phyloP scores from a whole-genome alignment of 1,284 basidiomycete genomes.

The Schizophyllum commune region DNA sequence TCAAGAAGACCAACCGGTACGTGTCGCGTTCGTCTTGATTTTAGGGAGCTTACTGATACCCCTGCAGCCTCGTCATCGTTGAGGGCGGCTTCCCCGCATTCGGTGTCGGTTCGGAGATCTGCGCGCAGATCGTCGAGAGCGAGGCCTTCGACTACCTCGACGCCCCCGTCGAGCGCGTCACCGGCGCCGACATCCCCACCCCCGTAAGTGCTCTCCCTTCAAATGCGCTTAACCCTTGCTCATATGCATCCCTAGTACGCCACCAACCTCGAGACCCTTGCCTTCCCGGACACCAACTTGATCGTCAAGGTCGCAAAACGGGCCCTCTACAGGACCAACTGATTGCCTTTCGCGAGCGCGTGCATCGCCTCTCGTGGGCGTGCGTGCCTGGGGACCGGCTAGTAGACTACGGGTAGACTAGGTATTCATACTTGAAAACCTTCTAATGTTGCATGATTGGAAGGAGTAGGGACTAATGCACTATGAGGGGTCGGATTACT shows the following conservation, averaged over 20 bases:
- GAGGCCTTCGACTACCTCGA: conserved; percentile 97
- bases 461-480: neutral
- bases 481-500: neutral
- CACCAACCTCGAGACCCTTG: conserved; percentile 76
- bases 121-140: conserved; percentile 93
- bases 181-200: conserved; percentile 95
- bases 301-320: conserved; percentile 91
- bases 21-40: conserved; percentile 6
- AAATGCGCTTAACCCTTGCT: conserved; percentile 4
- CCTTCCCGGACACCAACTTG: conserved; percentile 86
- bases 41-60: conserved; percentile 7
- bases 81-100: conserved; percentile 99
- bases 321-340: conserved; percentile 83
- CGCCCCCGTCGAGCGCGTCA: conserved; percentile 95
- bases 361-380: neutral
- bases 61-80: conserved; percentile 74
- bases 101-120: conserved; percentile 97
- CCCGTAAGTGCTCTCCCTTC: conserved; percentile 54
- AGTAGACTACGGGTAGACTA: neutral
- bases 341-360: conserved; percentile 19
- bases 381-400: neutral
- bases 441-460: neutral
- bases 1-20: conserved; percentile 97
- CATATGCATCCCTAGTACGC: conserved; percentile 59
- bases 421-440: neutral